Base-by-base conservation (phyloP, 2,329 filamentous ascomycete genomes). In the Proliferodiscus dingleyae region DNA sequence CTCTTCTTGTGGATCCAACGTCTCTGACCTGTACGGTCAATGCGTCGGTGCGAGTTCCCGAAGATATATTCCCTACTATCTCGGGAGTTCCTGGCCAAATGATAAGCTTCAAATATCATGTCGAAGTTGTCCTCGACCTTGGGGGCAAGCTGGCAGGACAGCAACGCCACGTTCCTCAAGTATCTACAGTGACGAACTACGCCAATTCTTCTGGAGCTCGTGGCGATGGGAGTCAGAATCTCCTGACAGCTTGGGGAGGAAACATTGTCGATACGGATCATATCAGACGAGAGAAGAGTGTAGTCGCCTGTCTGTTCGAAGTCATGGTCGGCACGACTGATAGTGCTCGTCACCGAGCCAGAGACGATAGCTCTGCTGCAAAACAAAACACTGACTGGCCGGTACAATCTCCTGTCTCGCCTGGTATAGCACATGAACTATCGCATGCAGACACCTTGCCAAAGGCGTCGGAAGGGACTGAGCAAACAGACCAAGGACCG, bases 21-120 rank as follows among this genome's bases (percentile, higher is more conserved):
- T 89, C 83, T 1, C 73, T 96, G 54, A 85, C 82, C 16, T 82
- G 89, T 1, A 84, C 85, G 37, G 80, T 97, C 33, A 93, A 84
- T 13, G 85, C 89, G 3, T 85, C 86, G 3, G 80, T 98, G 13
- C 82, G 88, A 55, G 80, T 97, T 2, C 93, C 93, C 0, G 89
- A 95, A 52, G 88, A 95, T 60, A 82, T 83, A 0, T 97, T 97
- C 57, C 91, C 93, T 0, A 95, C 90, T 2, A 97, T 97, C 51
- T 82, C 81, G 22, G 84, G 83, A 44, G 89, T 96, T 0, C 93
- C 93, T 0, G 89, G 91, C 3, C 84, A 87, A 26, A 93, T 97
- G 83, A 93, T 98, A 54, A 89, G 84, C 57, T 97, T 98, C 71
- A 88, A 85, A 56, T 97, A 98, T 61, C 87, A 90, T 55, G 77